Conservation (phyloP, 768 basidiomycete species). For the Leccinum ochraceum region DNA sequence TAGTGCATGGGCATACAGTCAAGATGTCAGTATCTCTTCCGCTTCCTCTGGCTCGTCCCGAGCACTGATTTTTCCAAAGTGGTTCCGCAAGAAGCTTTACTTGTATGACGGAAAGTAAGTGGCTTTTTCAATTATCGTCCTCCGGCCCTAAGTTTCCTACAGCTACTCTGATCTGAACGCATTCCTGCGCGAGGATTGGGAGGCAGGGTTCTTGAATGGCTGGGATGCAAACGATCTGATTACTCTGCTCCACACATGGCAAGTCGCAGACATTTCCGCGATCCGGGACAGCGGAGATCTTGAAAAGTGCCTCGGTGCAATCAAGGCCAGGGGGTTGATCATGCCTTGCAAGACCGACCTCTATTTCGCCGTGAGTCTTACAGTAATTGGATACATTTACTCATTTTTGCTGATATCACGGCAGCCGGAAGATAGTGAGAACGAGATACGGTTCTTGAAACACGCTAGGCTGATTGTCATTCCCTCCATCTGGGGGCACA, state of each 20-base stretch:
- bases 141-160: background rate
- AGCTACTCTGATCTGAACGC: slow-evolving; percentile 50
- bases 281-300: slow-evolving; percentile 47
- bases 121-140: background rate
- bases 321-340: slow-evolving; percentile 54
- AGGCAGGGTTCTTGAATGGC: slow-evolving; percentile 40
- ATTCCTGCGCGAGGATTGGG: slow-evolving; percentile 55
- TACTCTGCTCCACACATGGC: slow-evolving; percentile 52
- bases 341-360: slow-evolving; percentile 66
- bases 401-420: background rate
- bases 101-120: slow-evolving; percentile 43
- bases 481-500: slow-evolving; percentile 58
- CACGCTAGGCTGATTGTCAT: slow-evolving; percentile 51
- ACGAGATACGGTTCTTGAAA: slow-evolving; percentile 43
- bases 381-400: slow-evolving; percentile 21
- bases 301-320: slow-evolving; percentile 40
- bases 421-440: slow-evolving; percentile 57
- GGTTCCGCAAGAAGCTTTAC: slow-evolving; percentile 53
- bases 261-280: slow-evolving; percentile 50
- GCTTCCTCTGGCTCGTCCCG: background rate
- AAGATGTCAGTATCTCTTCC: slow-evolving; percentile 41
- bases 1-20: slow-evolving; percentile 61
- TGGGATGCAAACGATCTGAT: slow-evolving; percentile 63
- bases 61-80: slow-evolving; percentile 35
- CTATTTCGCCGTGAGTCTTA: slow-evolving; percentile 53